These are phyloP conservation scores for Asterophora parasitica DNA, from an alignment of 768 basidiomycete genomes.

Conservation along the genomic window DNA sequence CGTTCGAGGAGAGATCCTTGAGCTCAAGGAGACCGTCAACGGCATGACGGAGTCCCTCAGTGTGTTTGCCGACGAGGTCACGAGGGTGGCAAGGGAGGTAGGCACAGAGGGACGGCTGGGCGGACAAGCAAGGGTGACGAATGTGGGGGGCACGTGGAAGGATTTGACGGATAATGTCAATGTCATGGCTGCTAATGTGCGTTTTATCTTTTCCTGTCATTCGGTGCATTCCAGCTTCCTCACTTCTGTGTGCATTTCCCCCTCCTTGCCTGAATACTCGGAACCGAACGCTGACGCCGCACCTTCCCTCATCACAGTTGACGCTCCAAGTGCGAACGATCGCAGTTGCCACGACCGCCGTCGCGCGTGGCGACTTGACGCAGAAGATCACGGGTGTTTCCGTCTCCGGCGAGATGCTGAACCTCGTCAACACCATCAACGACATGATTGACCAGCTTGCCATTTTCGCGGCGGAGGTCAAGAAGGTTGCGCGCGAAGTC, in stretches of 20 bases:
- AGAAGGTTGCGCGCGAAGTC: constrained; percentile 95
- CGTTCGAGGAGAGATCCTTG: constrained; percentile 87
- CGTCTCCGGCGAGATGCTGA: constrained; percentile 95
- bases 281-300: background rate
- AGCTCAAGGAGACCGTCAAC: constrained; percentile 90
- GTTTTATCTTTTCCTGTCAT: constrained; percentile 20
- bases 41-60: constrained; percentile 89
- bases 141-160: constrained; percentile 97
- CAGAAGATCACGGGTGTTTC: constrained; percentile 91
- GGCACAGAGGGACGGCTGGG: constrained; percentile 95
- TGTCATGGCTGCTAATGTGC: constrained; percentile 88
- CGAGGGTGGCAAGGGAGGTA: constrained; percentile 90
- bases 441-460: constrained; percentile 63
- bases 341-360: constrained; percentile 90
- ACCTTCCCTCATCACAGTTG: constrained; percentile 40
- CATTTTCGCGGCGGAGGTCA: constrained; percentile 62
- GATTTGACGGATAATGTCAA: constrained; percentile 95
- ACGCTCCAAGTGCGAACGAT: constrained; percentile 93
- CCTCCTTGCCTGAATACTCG: background rate
- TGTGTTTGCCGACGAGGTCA: constrained; percentile 77
- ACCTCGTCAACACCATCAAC: constrained; percentile 96
- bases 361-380: constrained; percentile 89
- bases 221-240: no score
- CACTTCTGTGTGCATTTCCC: background rate
- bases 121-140: constrained; percentile 89